Evolutionary conservation across 345 rosid genomes (phyloP).

Genomic region (Ricinus communis): DNA sequence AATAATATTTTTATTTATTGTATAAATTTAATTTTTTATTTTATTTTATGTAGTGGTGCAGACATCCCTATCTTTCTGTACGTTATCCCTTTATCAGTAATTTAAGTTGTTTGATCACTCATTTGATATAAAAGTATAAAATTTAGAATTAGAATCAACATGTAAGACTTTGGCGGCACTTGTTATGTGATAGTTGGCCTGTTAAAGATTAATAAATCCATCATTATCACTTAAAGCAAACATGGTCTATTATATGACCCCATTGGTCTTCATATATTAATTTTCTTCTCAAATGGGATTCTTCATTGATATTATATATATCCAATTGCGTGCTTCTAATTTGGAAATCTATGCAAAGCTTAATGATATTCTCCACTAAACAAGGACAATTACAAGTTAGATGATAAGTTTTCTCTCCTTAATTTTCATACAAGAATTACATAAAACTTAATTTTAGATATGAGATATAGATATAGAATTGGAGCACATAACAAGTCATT

Average conservation of each 20-base stretch:
- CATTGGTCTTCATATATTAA: conserved; percentile 2
- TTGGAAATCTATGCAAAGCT: conserved; percentile 30
- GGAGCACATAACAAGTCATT: too few species aligned
- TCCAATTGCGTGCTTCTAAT: conserved; percentile 24
- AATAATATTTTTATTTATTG: too few species aligned
- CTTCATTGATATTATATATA: conserved; percentile 10
- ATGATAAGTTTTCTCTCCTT: conserved; percentile 6
- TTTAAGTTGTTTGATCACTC: neutral
- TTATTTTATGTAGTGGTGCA: too few species aligned
- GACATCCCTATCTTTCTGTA: too few species aligned
- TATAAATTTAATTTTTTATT: too few species aligned
- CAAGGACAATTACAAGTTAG: conserved; percentile 10
- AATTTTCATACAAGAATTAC: neutral
- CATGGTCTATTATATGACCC: neutral
- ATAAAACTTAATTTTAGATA: too few species aligned
- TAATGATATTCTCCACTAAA: conserved; percentile 27
- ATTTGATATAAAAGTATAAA: too few species aligned
- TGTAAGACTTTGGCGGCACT: neutral
- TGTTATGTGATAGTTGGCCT: neutral
- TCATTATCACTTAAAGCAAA: neutral
- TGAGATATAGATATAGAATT: too few species aligned
- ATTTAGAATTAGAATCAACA: neutral
- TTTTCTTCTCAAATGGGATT: neutral
- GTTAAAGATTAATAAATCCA: neutral
- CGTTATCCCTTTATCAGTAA: neutral